Base-by-base conservation (phyloP, 805 yeast genomes). In the Lipomyces orientalis region DNA sequence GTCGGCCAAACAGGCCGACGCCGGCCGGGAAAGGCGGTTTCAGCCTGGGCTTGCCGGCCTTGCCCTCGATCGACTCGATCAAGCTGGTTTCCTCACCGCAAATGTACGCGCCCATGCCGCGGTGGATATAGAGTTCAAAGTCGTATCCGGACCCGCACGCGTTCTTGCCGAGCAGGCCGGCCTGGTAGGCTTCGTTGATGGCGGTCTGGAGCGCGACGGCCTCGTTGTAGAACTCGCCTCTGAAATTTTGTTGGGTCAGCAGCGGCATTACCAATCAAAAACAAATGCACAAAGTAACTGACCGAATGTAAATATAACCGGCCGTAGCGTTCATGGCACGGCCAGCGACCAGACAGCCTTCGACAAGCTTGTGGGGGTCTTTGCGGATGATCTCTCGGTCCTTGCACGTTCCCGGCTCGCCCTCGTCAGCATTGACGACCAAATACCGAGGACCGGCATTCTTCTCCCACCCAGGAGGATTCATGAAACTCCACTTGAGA, bases 21-120 rank as follows among this genome's bases (percentile, higher is more conserved):
- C 96, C 97, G 46, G 97, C 97, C 46, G 97, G 97, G 86, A 91
- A 91, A 71, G 97, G 97, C 49, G 97, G 97, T 87, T 91, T 91
- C 79, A 91, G 85, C 81, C 97, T 87, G 73, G 97, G 97, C 81
- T 91, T 91, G 73, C 97, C 97, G 66, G 95, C 96, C 80, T 91
- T 91, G 75, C 97, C 97, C 81, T 91, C 97, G 64, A 91, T 82
- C 2, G 93, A 88, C 82, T 91, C 97, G 76, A 91, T 90, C 77
- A 91, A 82, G 4, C 96, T 93, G 55, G 97, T 91, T 81, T 91
- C 97, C 81, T 91, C 97, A 75, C 97, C 97, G 81, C 97, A 91
- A 61, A 91, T 85, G 80, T 91, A 91, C 10, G 97, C 97, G 71
- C 97, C 97, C 92, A 90, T 90, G 73, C 97, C 97, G 77, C 97